Percentiles rank a stretch among this genome's conserved stretches.
Conservation (phyloP, 805 yeast genomes). For the Aciculoconidium aculeatum region DNA sequence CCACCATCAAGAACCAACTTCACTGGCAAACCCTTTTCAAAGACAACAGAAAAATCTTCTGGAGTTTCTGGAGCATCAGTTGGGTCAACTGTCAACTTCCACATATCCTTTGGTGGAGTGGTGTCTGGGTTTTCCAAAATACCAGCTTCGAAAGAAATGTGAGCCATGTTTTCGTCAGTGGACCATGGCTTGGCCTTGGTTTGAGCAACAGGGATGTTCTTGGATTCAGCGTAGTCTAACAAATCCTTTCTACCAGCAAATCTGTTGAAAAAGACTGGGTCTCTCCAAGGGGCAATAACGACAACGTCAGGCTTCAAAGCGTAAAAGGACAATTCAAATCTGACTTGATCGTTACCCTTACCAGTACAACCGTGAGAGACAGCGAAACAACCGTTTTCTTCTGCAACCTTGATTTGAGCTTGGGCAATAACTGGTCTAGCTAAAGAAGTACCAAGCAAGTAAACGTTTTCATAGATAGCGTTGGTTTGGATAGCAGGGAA, state of each 20-base stretch:
- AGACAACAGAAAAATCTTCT: conserved; percentile 79
- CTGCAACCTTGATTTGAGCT: conserved; percentile 97
- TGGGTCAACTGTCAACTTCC: conserved; percentile 98
- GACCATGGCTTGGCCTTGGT: conserved; percentile 99
- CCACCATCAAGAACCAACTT: conserved; percentile 68
- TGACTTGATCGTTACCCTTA: conserved; percentile 98
- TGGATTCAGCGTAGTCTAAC: conserved; percentile 87
- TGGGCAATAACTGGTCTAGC: conserved; percentile 99
- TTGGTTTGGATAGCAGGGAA: conserved; percentile 97
- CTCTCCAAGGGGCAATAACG: conserved; percentile 99
- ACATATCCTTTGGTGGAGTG: conserved; percentile 99
- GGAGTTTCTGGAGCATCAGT: conserved; percentile 90
- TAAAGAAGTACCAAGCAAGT: conserved; percentile 91
- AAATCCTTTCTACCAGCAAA: conserved; percentile 98
- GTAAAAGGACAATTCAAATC: conserved; percentile 95
- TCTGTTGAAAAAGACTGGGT: conserved; percentile 87
- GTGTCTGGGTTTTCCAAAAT: conserved; percentile 97
- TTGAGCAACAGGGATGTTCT: conserved; percentile 91
- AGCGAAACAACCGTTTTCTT: conserved; percentile 95
- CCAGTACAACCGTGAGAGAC: conserved; percentile 99
- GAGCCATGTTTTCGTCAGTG: conserved; percentile 98
- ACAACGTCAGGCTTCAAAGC: conserved; percentile 96
- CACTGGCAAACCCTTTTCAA: conserved; percentile 81
- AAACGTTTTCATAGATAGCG: conserved; percentile 96
- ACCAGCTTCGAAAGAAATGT: conserved; percentile 99